A percentile compares a stretch with the other conserved stretches of the same genome.
Conservation (phyloP, 2,329 filamentous ascomycete genomes). For the Metarhizium robertsii region DNA sequence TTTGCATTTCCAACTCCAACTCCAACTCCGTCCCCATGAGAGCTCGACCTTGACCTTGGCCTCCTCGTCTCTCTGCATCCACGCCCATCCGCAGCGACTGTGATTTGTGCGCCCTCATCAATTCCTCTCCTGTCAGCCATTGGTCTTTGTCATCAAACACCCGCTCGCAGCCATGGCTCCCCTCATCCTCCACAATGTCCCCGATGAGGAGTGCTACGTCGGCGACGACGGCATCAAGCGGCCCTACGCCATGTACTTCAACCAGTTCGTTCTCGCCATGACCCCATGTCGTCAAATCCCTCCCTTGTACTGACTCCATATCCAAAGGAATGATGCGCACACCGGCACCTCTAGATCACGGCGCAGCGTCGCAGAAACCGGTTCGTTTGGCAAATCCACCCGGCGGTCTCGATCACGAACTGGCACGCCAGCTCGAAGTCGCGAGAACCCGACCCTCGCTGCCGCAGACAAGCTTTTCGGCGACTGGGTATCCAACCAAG, state of each 20-base stretch:
- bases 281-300: neutral
- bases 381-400: constrained; percentile 59
- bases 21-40: neutral
- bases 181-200: constrained; percentile 59
- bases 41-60: neutral
- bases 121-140: neutral
- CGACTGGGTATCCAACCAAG: constrained; percentile 44
- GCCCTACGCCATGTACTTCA: constrained; percentile 58
- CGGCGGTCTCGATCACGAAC: constrained; percentile 53
- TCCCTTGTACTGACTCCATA: neutral
- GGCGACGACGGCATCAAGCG: constrained; percentile 56
- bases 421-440: constrained; percentile 43
- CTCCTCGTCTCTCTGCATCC: neutral
- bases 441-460: constrained; percentile 52
- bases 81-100: neutral
- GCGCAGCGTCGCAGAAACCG: constrained; percentile 48
- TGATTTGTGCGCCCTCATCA: neutral
- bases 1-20: neutral
- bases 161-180: constrained; percentile 43
- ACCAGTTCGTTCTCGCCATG: constrained; percentile 37
- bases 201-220: constrained; percentile 57
- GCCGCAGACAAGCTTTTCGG: constrained; percentile 54
- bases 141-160: neutral
- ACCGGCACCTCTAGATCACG: constrained; percentile 38
- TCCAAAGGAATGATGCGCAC: constrained; percentile 41